Conservation (phyloP, 2,329 filamentous ascomycete species). For the Aureobasidium musti region DNA sequence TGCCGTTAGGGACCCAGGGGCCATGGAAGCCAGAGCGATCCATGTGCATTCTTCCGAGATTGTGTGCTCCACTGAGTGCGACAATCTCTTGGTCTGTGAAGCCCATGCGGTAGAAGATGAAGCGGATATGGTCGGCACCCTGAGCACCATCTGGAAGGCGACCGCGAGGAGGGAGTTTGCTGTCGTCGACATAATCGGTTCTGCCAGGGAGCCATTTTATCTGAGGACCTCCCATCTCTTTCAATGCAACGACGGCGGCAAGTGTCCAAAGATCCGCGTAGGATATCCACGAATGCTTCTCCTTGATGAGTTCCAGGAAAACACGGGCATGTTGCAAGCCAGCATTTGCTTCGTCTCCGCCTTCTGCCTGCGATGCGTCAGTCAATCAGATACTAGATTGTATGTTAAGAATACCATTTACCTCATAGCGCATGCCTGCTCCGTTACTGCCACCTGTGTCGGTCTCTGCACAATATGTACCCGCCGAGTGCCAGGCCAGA, state of each 20-base stretch:
- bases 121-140: constrained; percentile 57
- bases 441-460: constrained; percentile 66
- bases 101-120: constrained; percentile 62
- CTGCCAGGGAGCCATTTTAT: constrained; percentile 61
- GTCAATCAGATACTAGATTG: not conserved
- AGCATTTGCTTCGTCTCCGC: constrained; percentile 65
- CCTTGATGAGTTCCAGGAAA: constrained; percentile 65
- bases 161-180: constrained; percentile 60
- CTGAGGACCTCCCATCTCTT: constrained; percentile 61
- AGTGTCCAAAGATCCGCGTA: constrained; percentile 68
- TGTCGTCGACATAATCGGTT: constrained; percentile 64
- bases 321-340: constrained; percentile 64
- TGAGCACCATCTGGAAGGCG: constrained; percentile 58
- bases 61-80: constrained; percentile 59
- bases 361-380: constrained; percentile 48
- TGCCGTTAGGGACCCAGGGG: constrained; percentile 30
- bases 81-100: constrained; percentile 64
- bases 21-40: constrained; percentile 61
- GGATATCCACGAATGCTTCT: constrained; percentile 62
- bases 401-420: not conserved
- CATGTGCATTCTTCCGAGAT: constrained; percentile 57
- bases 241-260: constrained; percentile 60
- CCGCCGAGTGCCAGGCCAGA: constrained; percentile 65
- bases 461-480: constrained; percentile 61
- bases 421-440: constrained; percentile 66